Evolutionary conservation across 176 grass and related monocot genomes (phyloP), one percentile per base, ranked within the genome.

Genomic region (Dendrocalamus sinicus): DNA sequence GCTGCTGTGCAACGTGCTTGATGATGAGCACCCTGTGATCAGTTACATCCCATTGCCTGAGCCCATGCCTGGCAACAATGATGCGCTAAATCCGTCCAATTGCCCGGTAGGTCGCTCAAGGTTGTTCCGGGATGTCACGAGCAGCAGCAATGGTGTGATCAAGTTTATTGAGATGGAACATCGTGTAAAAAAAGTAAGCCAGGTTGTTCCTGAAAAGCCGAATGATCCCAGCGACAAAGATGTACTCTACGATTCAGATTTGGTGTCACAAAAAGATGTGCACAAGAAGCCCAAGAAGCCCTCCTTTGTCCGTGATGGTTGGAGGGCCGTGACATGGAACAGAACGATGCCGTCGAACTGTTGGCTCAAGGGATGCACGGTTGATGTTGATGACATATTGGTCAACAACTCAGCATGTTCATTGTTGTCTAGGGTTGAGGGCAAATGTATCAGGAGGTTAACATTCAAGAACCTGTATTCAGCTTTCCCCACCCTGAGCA

Each of bases 241-340:
- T 45, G 35, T 61, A 20, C 54, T 77, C 35, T 62, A 62, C 37
- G 75, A 77, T 43, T 77, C 74, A 23, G 32, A 77, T 32, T 58
- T 77, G 74, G 32, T 35, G 32, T 35, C 32, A 35, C 32, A 35
- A 35, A 77, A 57, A n/a, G 30, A 14, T 39, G 50, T 75, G 30
- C 28, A 75, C 73, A 41, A 3, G 3, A 77, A 44, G 55, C 55
- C 75, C 54, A 60, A 44, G 55, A 77, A 6, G 10, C 11, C 32
- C 32, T 35, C 32, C 32, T 35, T 35, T 35, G 32, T 35, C 32
- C 32, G 3, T 35, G 32, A 77, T 23, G 74, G 52, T 41, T 77
- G 74, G 74, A 77, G 74, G 22, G 74, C 32, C 35, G 22, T 77
- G 74, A 77, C 53, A 77, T 77, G 75, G 75, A 77, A 24, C 9